These are phyloP conservation scores for Thecaphora thlaspeos DNA, from an alignment of 1,284 basidiomycete genomes.

Conservation along the genomic window DNA sequence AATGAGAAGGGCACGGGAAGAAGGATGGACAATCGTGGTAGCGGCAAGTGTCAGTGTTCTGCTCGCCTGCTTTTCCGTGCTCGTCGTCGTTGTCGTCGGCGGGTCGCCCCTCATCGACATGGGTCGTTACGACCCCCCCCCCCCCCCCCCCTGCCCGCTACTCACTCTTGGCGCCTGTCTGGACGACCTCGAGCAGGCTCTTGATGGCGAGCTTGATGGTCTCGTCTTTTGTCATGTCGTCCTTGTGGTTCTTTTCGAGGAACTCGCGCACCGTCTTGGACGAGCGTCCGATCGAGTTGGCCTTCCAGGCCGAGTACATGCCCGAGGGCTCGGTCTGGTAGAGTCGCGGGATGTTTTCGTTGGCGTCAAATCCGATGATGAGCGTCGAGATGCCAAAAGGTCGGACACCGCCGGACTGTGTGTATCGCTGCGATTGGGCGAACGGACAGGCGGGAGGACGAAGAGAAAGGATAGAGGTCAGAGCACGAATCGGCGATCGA, in stretches of 20 bases:
- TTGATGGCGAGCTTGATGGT: constrained; percentile 94
- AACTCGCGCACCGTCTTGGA: constrained; percentile 99
- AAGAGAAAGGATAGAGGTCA: background rate
- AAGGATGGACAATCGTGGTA: background rate
- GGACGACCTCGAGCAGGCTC: constrained; percentile 93
- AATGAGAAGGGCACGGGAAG: too few relatives aligned
- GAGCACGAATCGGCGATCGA: background rate
- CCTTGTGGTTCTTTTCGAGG: constrained; percentile 95
- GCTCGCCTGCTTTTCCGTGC: too few relatives aligned
- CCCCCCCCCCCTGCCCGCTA: too few relatives aligned
- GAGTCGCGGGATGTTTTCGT: constrained; percentile 80
- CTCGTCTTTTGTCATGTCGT: constrained; percentile 81
- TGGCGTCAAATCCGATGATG: constrained; percentile 93
- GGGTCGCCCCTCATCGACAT: too few relatives aligned
- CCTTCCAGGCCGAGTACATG: constrained; percentile 97
- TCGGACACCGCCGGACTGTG: constrained; percentile 96
- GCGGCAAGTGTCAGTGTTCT: background rate
- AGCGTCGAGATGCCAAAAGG: constrained; percentile 98
- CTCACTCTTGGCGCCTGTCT: constrained; percentile 89
- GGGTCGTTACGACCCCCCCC: too few relatives aligned
- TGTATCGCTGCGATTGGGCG: constrained; percentile 76
- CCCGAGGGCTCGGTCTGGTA: constrained; percentile 98
- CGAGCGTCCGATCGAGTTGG: constrained; percentile 94
- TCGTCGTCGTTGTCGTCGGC: too few relatives aligned
- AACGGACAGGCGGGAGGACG: background rate